Conservation (phyloP, 1,284 basidiomycete species). For the Ganoderma leucocontextum region DNA sequence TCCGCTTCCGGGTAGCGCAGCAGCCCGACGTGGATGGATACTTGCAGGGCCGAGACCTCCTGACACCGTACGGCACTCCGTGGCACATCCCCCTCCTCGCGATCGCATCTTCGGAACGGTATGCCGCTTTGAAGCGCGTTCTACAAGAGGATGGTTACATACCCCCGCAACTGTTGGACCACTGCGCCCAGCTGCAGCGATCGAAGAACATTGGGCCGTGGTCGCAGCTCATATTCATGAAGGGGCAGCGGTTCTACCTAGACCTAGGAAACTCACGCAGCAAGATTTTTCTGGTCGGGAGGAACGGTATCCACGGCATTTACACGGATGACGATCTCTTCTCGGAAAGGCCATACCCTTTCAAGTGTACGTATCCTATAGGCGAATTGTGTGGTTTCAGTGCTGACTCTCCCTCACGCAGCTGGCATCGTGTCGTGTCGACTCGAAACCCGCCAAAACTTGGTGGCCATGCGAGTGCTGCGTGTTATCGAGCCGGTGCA, state of each 20-base stretch:
- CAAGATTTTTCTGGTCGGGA: constrained; percentile 2
- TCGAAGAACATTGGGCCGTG: constrained; percentile 6
- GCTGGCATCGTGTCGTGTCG: constrained; percentile 15
- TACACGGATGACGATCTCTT: background rate
- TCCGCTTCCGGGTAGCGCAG: constrained; percentile 26
- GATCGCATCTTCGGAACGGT: constrained; percentile 9
- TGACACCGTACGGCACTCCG: constrained; percentile 16
- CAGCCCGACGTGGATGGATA: constrained; percentile 4
- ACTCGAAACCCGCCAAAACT: background rate
- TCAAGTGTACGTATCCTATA: constrained; percentile 11
- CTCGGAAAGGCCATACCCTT: background rate
- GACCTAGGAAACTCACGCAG: background rate
- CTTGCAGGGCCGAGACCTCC: constrained; percentile 19
- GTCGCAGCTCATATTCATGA: constrained; percentile 12
- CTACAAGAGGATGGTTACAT: constrained; percentile 11
- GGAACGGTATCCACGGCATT: background rate
- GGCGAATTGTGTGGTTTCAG: background rate
- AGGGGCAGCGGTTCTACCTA: constrained; percentile 17
- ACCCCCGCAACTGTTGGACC: background rate
- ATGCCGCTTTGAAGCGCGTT: background rate
- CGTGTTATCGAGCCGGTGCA: constrained; percentile 26
- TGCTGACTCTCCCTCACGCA: background rate
- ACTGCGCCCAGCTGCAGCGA: background rate
- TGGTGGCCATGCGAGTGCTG: constrained; percentile 15
- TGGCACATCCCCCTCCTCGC: constrained; percentile 24